phyloP scores from a whole-genome alignment of 176 grass and related monocot species.

The Guadua angustifolia region DNA sequence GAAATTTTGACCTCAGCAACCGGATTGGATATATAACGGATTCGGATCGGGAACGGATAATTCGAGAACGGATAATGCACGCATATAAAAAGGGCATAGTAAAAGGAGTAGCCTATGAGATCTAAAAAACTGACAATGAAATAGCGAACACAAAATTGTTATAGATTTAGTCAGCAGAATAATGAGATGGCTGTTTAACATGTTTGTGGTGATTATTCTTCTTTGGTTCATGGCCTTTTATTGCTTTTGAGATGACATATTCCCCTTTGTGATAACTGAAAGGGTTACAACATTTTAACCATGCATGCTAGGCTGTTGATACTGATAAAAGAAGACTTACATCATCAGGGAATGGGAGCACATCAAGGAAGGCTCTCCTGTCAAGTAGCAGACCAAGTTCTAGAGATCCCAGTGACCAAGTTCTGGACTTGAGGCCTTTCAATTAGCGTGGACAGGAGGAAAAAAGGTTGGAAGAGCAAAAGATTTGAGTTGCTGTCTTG shows the following conservation, averaged over 20 bases:
- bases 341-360: conserved; percentile 74
- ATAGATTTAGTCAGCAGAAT: neutral
- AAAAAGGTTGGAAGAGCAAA: conserved; percentile 44
- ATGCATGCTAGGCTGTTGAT: conserved; percentile 51
- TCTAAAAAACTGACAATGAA: too few species aligned
- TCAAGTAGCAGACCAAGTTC: conserved; percentile 73
- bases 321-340: conserved; percentile 54
- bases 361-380: conserved; percentile 66
- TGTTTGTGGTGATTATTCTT: neutral
- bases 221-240: neutral
- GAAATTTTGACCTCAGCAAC: too few species aligned
- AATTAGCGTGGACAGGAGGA: conserved; percentile 76
- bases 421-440: conserved; percentile 72
- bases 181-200: neutral
- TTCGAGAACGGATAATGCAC: too few species aligned
- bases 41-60: too few species aligned
- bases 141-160: too few species aligned
- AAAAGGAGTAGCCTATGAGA: too few species aligned
- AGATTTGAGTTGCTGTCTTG: conserved; percentile 27
- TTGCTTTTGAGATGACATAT: conserved; percentile 4
- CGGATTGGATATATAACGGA: too few species aligned
- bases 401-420: conserved; percentile 60
- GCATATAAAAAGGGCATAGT: too few species aligned
- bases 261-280: conserved; percentile 6
- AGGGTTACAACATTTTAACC: conserved; percentile 30